Percentiles rank a stretch among this genome's conserved stretches.
phyloP scores from a whole-genome alignment of 2,329 filamentous ascomycete genomes.

The Aspergillus amoenus region DNA sequence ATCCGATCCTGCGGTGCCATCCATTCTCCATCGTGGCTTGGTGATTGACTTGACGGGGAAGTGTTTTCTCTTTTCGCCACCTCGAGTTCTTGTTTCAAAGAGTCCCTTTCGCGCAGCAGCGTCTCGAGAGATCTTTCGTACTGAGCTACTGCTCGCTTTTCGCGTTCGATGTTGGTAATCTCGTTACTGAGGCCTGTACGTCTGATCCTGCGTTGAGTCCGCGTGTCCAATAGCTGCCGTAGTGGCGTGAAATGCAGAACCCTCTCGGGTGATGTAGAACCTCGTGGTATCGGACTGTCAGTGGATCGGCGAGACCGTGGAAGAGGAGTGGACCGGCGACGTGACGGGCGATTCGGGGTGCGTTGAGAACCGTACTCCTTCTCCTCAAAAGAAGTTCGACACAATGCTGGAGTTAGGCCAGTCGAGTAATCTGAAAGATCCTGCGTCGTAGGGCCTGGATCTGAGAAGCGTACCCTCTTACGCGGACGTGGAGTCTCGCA shows the following conservation, averaged over 20 bases:
- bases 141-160: conserved; percentile 32
- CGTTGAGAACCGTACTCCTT: conserved; percentile 22
- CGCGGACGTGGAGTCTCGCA: conserved; percentile 32
- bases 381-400: conserved; percentile 39
- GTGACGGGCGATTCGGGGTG: conserved; percentile 28
- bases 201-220: conserved; percentile 44
- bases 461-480: conserved; percentile 49
- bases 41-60: conserved; percentile 4
- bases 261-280: conserved; percentile 23
- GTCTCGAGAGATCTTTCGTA: conserved; percentile 26
- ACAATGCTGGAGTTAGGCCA: conserved; percentile 46
- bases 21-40: conserved; percentile 18
- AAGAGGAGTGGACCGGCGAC: conserved; percentile 38
- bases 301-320: conserved; percentile 21
- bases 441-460: conserved; percentile 35
- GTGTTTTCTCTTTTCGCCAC: conserved; percentile 14
- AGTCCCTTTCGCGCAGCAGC: conserved; percentile 29
- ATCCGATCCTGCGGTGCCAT: conserved; percentile 18
- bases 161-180: conserved; percentile 44
- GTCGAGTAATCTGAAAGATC: conserved; percentile 30
- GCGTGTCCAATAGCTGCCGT: conserved; percentile 42
- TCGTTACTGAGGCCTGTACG: conserved; percentile 49
- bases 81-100: conserved; percentile 28
- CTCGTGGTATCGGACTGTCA: conserved; percentile 22
- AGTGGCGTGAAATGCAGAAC: conserved; percentile 48